Base-by-base conservation (phyloP, 177 flowering plant genomes). In the Telopea speciosissima region DNA sequence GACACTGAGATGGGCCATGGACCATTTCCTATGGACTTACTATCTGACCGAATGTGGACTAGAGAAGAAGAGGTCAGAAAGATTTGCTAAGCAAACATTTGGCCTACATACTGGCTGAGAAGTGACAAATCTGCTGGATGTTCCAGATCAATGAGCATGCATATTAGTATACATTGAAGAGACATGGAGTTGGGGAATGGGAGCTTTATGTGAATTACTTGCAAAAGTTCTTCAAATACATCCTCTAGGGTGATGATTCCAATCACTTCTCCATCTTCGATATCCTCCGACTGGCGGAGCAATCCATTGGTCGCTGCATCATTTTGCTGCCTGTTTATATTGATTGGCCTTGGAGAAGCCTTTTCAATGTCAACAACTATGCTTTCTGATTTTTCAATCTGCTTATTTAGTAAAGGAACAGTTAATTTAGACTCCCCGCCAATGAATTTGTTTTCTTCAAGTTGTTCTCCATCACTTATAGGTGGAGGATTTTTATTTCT, bases 171-270 rank as follows among this genome's bases (percentile, higher is more conserved):
- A 44, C 49, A 45, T 2, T 45, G n/a, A 26, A 28, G 54, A 33
- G 19, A 56, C 61, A 56, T 59, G 58, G 60, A 44, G 26, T 33
- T 63, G 42, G 24, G 62, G 62, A 68, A 67, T 22, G 17, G n/a
- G 24, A 70, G 21, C n/a, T 24, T 17, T 61, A 52, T 67, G 63
- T 60, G 2, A 11, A 68, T 82, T 79, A 86, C 99, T 88, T 95
- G 99, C 63, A 95, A 81, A 79, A 95, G 98, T 80, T 95, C 99
- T 85, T 95, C 99, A 81, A 95, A 95, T 33, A 95, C 97, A 86
- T 95, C 99, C 85, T 95, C 99, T 54, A 96, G 80, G 45, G 99
- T 96, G 75, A 96, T 96, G 73, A 96, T 93, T 40, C 99, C 99
- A 71, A 91, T 83, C 56, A 95, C 98, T 78, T 95, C 96, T 65